phyloP scores from a whole-genome alignment of 1,139 yeast genomes.

The Fermentozyma sake region DNA sequence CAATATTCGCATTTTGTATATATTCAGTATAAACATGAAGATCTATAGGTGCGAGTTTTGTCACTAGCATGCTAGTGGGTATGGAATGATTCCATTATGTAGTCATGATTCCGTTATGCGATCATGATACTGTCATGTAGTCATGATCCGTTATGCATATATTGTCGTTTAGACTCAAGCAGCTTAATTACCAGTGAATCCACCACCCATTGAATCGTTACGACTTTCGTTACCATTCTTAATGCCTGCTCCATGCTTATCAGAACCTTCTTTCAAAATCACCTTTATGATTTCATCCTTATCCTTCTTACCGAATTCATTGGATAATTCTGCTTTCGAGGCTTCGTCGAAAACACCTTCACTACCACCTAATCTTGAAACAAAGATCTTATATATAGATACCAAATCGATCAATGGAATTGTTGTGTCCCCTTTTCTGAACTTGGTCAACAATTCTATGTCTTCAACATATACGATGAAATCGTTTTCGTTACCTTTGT shows the following conservation, averaged over 20 bases:
- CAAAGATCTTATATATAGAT: constrained; percentile 60
- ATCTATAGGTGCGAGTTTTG: no score
- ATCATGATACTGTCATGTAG: no score
- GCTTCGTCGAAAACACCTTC: constrained; percentile 74
- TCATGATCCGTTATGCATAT: no score
- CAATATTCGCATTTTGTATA: no score
- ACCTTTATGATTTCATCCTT: constrained; percentile 47
- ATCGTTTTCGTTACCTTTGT: constrained; percentile 61
- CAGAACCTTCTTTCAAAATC: constrained; percentile 54
- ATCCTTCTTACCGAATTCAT: constrained; percentile 58
- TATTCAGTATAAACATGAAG: no score
- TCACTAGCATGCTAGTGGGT: no score
- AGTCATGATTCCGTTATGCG: no score
- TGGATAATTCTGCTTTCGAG: constrained; percentile 56
- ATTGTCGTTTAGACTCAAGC: no score
- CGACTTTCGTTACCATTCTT: constrained; percentile 13
- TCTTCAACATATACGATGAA: constrained; percentile 64
- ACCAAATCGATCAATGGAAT: constrained; percentile 64
- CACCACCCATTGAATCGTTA: constrained; percentile 39
- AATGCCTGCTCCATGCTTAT: constrained; percentile 24
- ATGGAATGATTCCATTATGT: no score
- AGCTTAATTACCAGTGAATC: constrained; percentile 23
- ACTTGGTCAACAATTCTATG: constrained; percentile 44
- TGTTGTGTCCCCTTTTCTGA: constrained; percentile 45
- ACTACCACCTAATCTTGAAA: constrained; percentile 59